Percentiles rank a stretch among this genome's conserved stretches.
Conservation (phyloP, 2,329 filamentous ascomycete genomes). For the Fusarium fracticaudum region DNA sequence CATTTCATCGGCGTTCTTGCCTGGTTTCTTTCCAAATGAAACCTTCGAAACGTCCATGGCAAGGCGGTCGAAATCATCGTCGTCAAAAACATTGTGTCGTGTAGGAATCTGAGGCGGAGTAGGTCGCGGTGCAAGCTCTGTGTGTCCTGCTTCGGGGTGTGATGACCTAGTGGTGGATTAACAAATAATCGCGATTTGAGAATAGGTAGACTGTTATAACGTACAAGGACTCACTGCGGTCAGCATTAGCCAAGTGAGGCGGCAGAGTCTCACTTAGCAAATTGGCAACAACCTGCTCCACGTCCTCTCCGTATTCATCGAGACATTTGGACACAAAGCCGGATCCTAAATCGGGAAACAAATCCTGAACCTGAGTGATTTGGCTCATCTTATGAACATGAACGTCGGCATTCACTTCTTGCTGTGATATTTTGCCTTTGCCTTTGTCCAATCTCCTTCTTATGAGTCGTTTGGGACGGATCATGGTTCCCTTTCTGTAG, state of each 20-base stretch:
- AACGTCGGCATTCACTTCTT: constrained; percentile 58
- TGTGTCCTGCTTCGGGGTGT: constrained; percentile 38
- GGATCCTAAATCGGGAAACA: constrained; percentile 88
- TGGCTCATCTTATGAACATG: constrained; percentile 86
- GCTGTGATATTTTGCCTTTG: constrained; percentile 60
- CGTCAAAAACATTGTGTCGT: constrained; percentile 80
- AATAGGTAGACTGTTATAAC: constrained; percentile 36
- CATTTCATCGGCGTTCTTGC: constrained; percentile 75
- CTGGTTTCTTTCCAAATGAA: constrained; percentile 78
- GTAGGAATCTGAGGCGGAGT: constrained; percentile 66
- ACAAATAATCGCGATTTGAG: neutral
- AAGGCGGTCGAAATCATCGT: constrained; percentile 81
- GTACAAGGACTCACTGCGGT: constrained; percentile 72
- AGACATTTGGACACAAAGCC: constrained; percentile 83
- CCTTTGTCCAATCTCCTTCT: constrained; percentile 72
- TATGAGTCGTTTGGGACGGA: constrained; percentile 60
- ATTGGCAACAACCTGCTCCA: constrained; percentile 82
- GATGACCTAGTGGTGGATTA: constrained; percentile 44
- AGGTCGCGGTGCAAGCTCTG: constrained; percentile 64
- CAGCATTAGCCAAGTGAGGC: constrained; percentile 68
- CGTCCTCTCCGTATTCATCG: constrained; percentile 79
- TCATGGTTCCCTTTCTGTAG: constrained; percentile 66
- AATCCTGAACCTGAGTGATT: constrained; percentile 89
- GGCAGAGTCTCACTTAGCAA: constrained; percentile 83
- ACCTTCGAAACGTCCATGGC: constrained; percentile 72